These are phyloP conservation scores for Stagonosporopsis chrysanthemi DNA, from an alignment of 2,329 filamentous ascomycete genomes.

Conservation along the genomic window DNA sequence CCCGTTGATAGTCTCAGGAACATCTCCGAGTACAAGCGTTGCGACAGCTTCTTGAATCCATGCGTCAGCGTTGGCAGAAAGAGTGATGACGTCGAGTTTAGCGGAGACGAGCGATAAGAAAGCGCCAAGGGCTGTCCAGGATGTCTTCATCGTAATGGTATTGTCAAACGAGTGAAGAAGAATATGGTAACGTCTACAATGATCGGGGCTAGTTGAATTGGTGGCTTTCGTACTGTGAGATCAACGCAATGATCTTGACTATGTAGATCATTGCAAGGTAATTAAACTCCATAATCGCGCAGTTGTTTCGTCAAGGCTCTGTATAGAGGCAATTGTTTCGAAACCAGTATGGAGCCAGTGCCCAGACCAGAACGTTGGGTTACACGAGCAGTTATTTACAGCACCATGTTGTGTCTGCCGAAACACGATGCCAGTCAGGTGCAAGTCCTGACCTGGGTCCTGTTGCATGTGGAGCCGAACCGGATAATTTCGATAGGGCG, in stretches of 20 bases:
- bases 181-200: not conserved
- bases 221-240: not conserved
- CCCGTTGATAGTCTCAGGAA: constrained; percentile 27
- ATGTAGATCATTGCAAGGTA: not conserved
- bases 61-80: constrained; percentile 20
- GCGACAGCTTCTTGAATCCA: constrained; percentile 29
- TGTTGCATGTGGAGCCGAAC: not conserved
- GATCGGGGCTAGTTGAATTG: not conserved
- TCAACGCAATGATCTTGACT: not conserved
- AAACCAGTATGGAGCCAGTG: not conserved
- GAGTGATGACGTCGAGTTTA: constrained; percentile 32
- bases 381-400: not conserved
- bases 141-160: constrained; percentile 17
- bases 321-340: constrained; percentile 2
- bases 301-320: constrained; percentile 4
- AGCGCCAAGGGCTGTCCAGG: constrained; percentile 17
- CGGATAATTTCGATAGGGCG: not conserved
- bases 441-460: not conserved
- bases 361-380: not conserved
- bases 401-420: not conserved
- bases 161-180: not conserved
- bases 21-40: constrained; percentile 30
- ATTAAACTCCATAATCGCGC: not conserved
- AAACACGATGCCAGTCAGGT: not conserved
- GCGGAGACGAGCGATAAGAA: constrained; percentile 22